phyloP scores from a whole-genome alignment of 2,329 filamentous ascomycete species.

The Exophiala phaeomuriformis region DNA sequence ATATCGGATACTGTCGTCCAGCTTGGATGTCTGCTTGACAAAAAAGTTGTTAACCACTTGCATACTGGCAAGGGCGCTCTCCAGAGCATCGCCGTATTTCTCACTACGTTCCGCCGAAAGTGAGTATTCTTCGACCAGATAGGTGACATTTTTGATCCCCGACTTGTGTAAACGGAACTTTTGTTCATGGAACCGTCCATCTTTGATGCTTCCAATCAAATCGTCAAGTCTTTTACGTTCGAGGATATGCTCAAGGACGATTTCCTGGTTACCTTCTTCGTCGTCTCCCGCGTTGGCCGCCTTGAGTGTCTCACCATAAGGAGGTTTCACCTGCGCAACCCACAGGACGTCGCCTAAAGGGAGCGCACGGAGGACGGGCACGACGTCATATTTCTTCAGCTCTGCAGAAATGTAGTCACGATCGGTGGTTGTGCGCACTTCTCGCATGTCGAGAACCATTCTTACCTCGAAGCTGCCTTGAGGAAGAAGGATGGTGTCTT shows the following conservation, averaged over 20 bases:
- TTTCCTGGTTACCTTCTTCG: slow-evolving; percentile 53
- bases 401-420: slow-evolving; percentile 70
- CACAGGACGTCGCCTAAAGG: slow-evolving; percentile 71
- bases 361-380: slow-evolving; percentile 59
- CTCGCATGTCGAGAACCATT: slow-evolving; percentile 66
- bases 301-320: slow-evolving; percentile 46
- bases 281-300: slow-evolving; percentile 22
- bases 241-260: slow-evolving; percentile 72
- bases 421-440: slow-evolving; percentile 65
- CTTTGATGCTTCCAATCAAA: slow-evolving; percentile 70
- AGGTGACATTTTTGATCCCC: slow-evolving; percentile 68
- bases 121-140: slow-evolving; percentile 67
- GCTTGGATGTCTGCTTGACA: slow-evolving; percentile 64
- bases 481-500: slow-evolving; percentile 52
- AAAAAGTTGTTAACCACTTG: slow-evolving; percentile 75
- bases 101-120: slow-evolving; percentile 49
- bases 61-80: slow-evolving; percentile 66
- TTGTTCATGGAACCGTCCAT: slow-evolving; percentile 75
- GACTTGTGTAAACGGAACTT: slow-evolving; percentile 70
- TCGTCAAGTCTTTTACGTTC: slow-evolving; percentile 77
- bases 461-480: slow-evolving; percentile 64
- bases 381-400: slow-evolving; percentile 58
- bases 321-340: slow-evolving; percentile 65
- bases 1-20: slow-evolving; percentile 73
- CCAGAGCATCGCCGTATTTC: slow-evolving; percentile 59